Evolutionary conservation across 148 eudicot species (phyloP).

Genomic region (Diospyros lotus): DNA sequence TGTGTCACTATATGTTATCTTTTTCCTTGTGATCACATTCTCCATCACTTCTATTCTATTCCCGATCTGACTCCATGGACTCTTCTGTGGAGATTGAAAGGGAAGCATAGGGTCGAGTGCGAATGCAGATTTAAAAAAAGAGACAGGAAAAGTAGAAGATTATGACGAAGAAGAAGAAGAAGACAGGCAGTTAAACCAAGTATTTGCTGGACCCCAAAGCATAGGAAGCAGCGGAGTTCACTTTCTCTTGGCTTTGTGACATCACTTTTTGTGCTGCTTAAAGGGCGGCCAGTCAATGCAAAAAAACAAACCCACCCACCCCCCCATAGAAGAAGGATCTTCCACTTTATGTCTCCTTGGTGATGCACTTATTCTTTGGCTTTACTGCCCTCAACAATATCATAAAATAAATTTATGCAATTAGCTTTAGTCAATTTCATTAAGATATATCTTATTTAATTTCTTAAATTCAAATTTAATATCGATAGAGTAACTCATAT

Average conservation of each 20-base stretch:
- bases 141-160: constrained; percentile 13
- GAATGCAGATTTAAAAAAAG: neutral
- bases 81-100: neutral
- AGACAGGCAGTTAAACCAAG: neutral
- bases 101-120: no score
- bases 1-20: neutral
- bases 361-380: neutral
- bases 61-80: constrained; percentile 6
- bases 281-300: constrained; percentile 6
- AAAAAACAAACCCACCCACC: neutral
- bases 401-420: no score
- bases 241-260: constrained; percentile 9
- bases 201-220: neutral
- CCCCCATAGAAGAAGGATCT: constrained; percentile 8
- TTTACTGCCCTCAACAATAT: no score
- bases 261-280: constrained; percentile 12
- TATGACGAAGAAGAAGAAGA: neutral
- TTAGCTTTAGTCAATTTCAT: no score
- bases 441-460: no score
- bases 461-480: no score
- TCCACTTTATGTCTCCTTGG: constrained; percentile 12
- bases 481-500: no score
- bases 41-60: constrained; percentile 23
- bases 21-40: constrained; percentile 23
- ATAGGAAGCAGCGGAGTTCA: neutral